Evolutionary conservation across 2,329 filamentous ascomycete genomes (phyloP).

Genomic region (Mycosphaerella arachidis): DNA sequence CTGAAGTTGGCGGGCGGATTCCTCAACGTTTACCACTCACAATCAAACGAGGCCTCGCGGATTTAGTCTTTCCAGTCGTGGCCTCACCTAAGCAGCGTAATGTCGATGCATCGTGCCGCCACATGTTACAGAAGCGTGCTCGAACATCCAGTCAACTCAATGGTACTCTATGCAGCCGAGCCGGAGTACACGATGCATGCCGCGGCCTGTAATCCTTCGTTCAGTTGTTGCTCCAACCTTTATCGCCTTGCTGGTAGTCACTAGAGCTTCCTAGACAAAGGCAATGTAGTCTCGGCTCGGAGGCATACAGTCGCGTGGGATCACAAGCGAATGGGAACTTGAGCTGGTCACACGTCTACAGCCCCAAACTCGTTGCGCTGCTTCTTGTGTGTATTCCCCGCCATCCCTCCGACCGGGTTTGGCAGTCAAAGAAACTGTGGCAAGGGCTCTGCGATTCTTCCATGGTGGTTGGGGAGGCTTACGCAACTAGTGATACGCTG

Average conservation of each 20-base stretch:
- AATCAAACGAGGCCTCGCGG: not conserved
- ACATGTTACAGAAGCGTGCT: not conserved
- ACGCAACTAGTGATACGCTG: too few relatives aligned
- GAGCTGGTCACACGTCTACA: not conserved
- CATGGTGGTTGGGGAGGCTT: too few relatives aligned
- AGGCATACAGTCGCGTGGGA: not conserved
- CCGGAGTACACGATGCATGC: not conserved
- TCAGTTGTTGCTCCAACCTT: not conserved
- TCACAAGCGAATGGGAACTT: too few relatives aligned
- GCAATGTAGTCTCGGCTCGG: not conserved
- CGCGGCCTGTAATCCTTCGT: not conserved
- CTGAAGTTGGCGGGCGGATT: not conserved
- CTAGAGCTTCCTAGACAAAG: not conserved
- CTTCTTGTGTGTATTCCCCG: not conserved
- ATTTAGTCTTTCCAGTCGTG: not conserved
- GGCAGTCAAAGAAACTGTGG: not conserved
- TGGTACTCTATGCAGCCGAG: not conserved
- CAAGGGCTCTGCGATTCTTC: too few relatives aligned
- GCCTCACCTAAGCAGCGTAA: not conserved
- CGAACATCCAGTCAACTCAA: not conserved
- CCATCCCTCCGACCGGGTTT: not conserved
- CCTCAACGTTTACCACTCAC: not conserved
- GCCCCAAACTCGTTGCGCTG: too few relatives aligned
- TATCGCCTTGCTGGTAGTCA: not conserved
- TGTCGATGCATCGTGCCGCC: not conserved